Evolutionary conservation across 805 yeast species (phyloP).

Genomic region (Monosporozyma siamensis): DNA sequence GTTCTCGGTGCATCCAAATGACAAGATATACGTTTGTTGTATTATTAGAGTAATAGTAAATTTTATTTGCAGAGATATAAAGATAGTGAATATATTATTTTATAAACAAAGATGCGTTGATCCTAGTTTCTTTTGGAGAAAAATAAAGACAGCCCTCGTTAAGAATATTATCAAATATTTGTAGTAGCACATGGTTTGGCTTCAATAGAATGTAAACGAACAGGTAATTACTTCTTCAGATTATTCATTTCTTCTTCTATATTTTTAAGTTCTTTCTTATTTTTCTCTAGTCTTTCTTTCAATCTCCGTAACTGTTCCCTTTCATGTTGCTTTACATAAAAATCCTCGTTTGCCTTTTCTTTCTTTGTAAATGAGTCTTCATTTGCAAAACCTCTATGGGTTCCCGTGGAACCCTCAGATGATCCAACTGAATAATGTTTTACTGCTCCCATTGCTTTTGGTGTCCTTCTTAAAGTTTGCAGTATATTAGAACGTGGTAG

Average conservation of each 20-base stretch:
- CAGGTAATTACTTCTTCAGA: slow-evolving; percentile 12
- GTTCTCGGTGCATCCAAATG: no score
- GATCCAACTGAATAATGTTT: slow-evolving; percentile 16
- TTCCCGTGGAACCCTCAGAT: slow-evolving; percentile 56
- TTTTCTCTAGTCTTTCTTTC: slow-evolving; percentile 68
- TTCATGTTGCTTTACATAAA: slow-evolving; percentile 80
- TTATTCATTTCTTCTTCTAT: slow-evolving; percentile 38
- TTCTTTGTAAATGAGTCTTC: slow-evolving; percentile 68
- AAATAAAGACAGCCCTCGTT: not conserved
- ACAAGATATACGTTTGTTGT: no score
- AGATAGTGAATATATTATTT: not conserved
- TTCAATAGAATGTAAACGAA: not conserved
- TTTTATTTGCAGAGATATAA: not conserved
- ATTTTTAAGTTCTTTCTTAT: slow-evolving; percentile 49
- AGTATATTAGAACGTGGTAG: not conserved
- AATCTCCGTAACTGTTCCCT: slow-evolving; percentile 74
- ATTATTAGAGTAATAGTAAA: no score
- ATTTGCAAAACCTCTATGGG: slow-evolving; percentile 38
- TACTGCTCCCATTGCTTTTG: slow-evolving; percentile 2
- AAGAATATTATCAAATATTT: not conserved
- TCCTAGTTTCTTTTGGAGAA: not conserved
- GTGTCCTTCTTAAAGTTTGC: not conserved
- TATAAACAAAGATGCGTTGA: not conserved
- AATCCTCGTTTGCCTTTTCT: slow-evolving; percentile 87
- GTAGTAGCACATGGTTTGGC: not conserved